Percentiles rank a stretch among this genome's conserved stretches.
Evolutionary conservation across 2,329 filamentous ascomycete species (phyloP).

Genomic region (Rhinocladiella mackenziei): DNA sequence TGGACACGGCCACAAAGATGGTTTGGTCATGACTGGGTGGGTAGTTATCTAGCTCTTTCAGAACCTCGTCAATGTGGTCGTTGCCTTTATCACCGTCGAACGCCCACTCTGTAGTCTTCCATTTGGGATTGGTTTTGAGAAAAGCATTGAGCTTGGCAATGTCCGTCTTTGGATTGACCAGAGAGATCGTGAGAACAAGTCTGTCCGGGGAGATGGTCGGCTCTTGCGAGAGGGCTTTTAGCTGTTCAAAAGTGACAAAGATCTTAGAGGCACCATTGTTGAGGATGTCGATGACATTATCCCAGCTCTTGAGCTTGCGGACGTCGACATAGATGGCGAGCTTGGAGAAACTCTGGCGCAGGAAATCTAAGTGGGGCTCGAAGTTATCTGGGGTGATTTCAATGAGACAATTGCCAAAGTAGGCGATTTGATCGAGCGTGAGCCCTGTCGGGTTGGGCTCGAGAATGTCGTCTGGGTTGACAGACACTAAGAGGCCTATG

Average conservation of each 20-base stretch:
- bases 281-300: constrained; percentile 74
- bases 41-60: constrained; percentile 36
- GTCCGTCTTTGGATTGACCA: constrained; percentile 35
- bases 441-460: constrained; percentile 45
- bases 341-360: constrained; percentile 53
- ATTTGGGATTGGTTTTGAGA: constrained; percentile 34
- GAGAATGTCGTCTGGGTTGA: constrained; percentile 23
- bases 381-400: constrained; percentile 48
- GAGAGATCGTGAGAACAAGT: constrained; percentile 52
- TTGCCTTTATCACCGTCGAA: constrained; percentile 32
- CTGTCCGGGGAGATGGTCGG: constrained; percentile 52
- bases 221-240: constrained; percentile 52
- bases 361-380: constrained; percentile 48
- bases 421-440: constrained; percentile 52
- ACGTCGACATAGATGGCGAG: constrained; percentile 72
- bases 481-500: constrained; percentile 21
- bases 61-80: constrained; percentile 42
- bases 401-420: constrained; percentile 56
- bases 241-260: constrained; percentile 70
- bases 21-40: constrained; percentile 35
- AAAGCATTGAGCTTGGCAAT: constrained; percentile 40
- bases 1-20: constrained; percentile 36
- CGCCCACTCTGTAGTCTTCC: constrained; percentile 30
- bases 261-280: constrained; percentile 81
- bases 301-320: constrained; percentile 61